Evolutionary conservation across 345 rosid species (phyloP), one percentile per base, ranked within the genome.

Genomic region (Populus deltoides): DNA sequence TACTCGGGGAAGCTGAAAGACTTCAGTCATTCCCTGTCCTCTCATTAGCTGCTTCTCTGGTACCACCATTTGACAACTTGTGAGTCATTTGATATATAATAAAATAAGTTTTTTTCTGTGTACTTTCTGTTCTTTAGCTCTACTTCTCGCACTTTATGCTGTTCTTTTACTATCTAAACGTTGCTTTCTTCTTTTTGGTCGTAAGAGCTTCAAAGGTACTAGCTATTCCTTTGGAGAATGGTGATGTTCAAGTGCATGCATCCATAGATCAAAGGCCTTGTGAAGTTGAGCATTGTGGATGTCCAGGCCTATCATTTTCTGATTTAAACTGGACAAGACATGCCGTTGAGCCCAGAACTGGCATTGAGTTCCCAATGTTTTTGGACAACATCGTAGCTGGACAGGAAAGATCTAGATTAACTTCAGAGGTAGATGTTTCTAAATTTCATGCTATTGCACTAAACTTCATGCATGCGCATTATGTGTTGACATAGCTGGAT

Each of bases 351-450:
- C 92, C 97, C 51, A 85, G 82, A 73, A 94, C 97, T 4, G 95
- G 98, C 70, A 91, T 94, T 5, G 94, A 94, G 84, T 93, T 94
- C 81, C 98, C 98, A 13, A 24, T 82, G 61, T 66, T 82, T 51
- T 78, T 94, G 86, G 87, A 91, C 70, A 81, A 84, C 77, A 29
- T 78, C 10, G 75, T 69, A 41, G 77, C 80, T 55, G 81, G 76
- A 76, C 81, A 79, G 73, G 80, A 81, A 68, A 79, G 85, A 72
- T 80, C 86, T 25, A 75, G 82, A 57, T 82, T 87, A 74, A 71
- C 88, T 79, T 83, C 94, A 55, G 93, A 91, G 97, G 97, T 94
- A 82, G 85, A 38, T 45, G 57, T 51, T 18, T 47, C 57, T 53
- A 45, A 73, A 73, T 70, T 29, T 63, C 47, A 62, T 38, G 39